Conservation (phyloP, 2,329 filamentous ascomycete species). For the Purpureocillium takamizusanense region DNA sequence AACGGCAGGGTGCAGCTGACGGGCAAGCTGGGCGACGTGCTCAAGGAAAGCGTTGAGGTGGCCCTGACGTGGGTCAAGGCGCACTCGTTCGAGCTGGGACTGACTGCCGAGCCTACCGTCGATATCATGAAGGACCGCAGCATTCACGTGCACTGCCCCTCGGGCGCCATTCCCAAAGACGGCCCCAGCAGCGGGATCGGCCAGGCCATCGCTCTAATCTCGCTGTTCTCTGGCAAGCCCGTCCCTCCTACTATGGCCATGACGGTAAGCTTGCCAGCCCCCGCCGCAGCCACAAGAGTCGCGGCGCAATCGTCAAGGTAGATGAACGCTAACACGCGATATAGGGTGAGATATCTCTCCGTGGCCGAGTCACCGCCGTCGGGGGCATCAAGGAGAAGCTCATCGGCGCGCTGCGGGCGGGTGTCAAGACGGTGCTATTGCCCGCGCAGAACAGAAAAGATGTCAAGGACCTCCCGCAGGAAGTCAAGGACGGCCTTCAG, state of each 20-base stretch:
- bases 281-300: neutral
- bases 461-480: slow-evolving; percentile 77
- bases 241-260: slow-evolving; percentile 92
- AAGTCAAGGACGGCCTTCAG: slow-evolving; percentile 78
- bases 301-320: neutral
- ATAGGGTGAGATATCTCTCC: slow-evolving; percentile 64
- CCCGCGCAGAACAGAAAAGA: slow-evolving; percentile 89
- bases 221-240: slow-evolving; percentile 74
- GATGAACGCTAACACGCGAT: slow-evolving; percentile 6
- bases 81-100: slow-evolving; percentile 82
- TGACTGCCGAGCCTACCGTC: slow-evolving; percentile 70
- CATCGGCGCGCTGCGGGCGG: slow-evolving; percentile 85
- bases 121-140: slow-evolving; percentile 95
- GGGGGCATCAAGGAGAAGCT: slow-evolving; percentile 98
- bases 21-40: slow-evolving; percentile 89
- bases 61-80: slow-evolving; percentile 95
- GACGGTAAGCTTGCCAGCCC: slow-evolving; percentile 52
- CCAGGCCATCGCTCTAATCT: slow-evolving; percentile 88
- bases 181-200: slow-evolving; percentile 81
- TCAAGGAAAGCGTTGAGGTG: slow-evolving; percentile 95
- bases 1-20: slow-evolving; percentile 88
- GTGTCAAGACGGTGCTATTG: slow-evolving; percentile 87
- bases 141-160: slow-evolving; percentile 93
- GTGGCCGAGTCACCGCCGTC: slow-evolving; percentile 85
- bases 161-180: slow-evolving; percentile 91